Conservation (phyloP, 2,329 filamentous ascomycete genomes). For the Ascochyta lentis region DNA sequence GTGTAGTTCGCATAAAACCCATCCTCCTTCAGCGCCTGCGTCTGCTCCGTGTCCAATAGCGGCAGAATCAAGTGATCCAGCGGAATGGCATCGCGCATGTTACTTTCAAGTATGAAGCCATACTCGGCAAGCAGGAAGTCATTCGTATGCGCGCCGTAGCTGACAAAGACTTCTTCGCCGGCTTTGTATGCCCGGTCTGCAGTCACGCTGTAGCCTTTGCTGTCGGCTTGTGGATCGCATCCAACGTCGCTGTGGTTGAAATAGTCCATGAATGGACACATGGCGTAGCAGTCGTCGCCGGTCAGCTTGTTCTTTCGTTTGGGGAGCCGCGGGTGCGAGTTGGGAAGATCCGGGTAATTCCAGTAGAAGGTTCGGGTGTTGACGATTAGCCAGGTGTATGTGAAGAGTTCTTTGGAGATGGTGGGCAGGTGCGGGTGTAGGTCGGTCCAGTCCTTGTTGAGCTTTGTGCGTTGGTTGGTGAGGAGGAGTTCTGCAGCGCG, state of each 20-base stretch:
- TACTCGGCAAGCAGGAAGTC: conserved; percentile 76
- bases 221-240: conserved; percentile 61
- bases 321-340: conserved; percentile 49
- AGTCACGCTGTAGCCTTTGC: conserved; percentile 62
- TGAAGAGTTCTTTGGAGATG: conserved; percentile 53
- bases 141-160: conserved; percentile 74
- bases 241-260: conserved; percentile 65
- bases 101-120: conserved; percentile 53
- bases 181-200: conserved; percentile 58
- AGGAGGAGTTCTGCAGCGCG: conserved; percentile 54
- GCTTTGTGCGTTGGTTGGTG: conserved; percentile 61
- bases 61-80: conserved; percentile 54
- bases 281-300: conserved; percentile 67
- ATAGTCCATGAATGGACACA: conserved; percentile 76
- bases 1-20: conserved; percentile 50
- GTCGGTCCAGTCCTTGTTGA: conserved; percentile 58
- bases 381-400: conserved; percentile 66
- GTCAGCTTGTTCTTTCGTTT: conserved; percentile 51
- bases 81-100: conserved; percentile 49
- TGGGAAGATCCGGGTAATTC: conserved; percentile 50
- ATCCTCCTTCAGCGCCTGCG: conserved; percentile 49
- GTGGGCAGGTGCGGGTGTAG: conserved; percentile 54
- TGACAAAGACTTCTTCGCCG: conserved; percentile 72
- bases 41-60: conserved; percentile 40
- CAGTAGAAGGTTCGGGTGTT: conserved; percentile 68